Evolutionary conservation across 2,329 filamentous ascomycete genomes (phyloP).

Genomic region (Aureobasidium sp.): DNA sequence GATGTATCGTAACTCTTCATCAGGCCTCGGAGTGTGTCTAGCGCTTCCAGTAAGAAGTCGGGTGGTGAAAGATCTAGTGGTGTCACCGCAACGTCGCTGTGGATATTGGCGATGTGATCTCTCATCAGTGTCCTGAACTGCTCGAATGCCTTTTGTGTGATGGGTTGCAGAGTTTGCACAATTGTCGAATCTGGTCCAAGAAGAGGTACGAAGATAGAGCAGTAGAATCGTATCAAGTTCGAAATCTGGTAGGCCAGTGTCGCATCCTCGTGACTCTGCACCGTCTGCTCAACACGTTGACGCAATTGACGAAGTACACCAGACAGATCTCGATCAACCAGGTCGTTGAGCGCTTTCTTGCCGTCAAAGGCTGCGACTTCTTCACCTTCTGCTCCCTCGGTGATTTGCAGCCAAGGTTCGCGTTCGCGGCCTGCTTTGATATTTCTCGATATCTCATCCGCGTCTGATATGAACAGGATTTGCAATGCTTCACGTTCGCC

Average conservation of each 20-base stretch:
- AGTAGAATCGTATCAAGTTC: constrained; percentile 85
- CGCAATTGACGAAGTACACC: constrained; percentile 77
- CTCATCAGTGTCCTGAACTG: constrained; percentile 77
- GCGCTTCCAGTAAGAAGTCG: constrained; percentile 68
- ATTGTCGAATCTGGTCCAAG: constrained; percentile 62
- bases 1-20: constrained; percentile 85
- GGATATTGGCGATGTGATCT: constrained; percentile 68
- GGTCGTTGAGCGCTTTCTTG: constrained; percentile 68
- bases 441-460: constrained; percentile 75
- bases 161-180: constrained; percentile 56
- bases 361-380: constrained; percentile 62
- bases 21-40: constrained; percentile 68
- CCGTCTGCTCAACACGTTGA: constrained; percentile 82
- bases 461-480: constrained; percentile 81
- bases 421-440: constrained; percentile 72
- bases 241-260: constrained; percentile 83
- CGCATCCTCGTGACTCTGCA: constrained; percentile 85
- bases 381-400: constrained; percentile 46
- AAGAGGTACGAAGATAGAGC: constrained; percentile 71
- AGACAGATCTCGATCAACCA: constrained; percentile 78
- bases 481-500: constrained; percentile 90
- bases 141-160: constrained; percentile 69
- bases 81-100: constrained; percentile 60
- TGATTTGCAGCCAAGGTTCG: constrained; percentile 59
- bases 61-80: constrained; percentile 70